These are phyloP conservation scores for Roridomyces roridus DNA, from an alignment of 768 basidiomycete species.

Conservation along the genomic window DNA sequence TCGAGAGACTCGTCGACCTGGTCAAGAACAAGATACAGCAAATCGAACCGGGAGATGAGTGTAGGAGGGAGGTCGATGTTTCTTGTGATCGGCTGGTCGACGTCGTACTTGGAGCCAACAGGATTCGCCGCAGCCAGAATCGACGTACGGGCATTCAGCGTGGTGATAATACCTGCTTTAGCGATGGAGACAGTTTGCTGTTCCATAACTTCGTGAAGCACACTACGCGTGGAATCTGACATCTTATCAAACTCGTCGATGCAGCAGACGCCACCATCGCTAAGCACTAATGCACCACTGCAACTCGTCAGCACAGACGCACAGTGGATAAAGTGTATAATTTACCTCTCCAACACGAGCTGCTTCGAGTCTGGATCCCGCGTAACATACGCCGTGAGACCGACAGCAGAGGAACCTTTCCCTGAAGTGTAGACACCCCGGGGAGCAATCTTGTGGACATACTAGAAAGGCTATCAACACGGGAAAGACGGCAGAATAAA, in stretches of 20 bases:
- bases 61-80: slow-evolving; percentile 99
- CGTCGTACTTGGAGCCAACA: slow-evolving; percentile 94
- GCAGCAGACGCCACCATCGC: slow-evolving; percentile 97
- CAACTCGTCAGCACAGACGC: slow-evolving; percentile 6
- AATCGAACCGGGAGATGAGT: slow-evolving; percentile 95
- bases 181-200: slow-evolving; percentile 99
- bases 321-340: neutral
- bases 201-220: slow-evolving; percentile 99
- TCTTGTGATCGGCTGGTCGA: slow-evolving; percentile 87
- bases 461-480: slow-evolving; percentile 53
- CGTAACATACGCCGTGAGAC: slow-evolving; percentile 98
- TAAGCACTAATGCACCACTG: slow-evolving; percentile 92
- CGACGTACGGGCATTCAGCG: slow-evolving; percentile 96
- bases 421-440: slow-evolving; percentile 97
- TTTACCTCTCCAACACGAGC: slow-evolving; percentile 91
- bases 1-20: slow-evolving; percentile 91
- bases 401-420: slow-evolving; percentile 98
- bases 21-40: slow-evolving; percentile 95
- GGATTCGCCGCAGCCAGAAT: slow-evolving; percentile 98
- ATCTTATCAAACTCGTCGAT: slow-evolving; percentile 99
- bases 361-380: slow-evolving; percentile 98
- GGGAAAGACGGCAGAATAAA: neutral
- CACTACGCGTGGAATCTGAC: slow-evolving; percentile 96
- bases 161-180: slow-evolving; percentile 98
- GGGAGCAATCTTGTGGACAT: slow-evolving; percentile 98